A percentile compares a stretch with the other conserved stretches of the same genome.
These are phyloP conservation scores for Populus tomentosa DNA, from an alignment of 441 rosid species.

Conservation along the genomic window DNA sequence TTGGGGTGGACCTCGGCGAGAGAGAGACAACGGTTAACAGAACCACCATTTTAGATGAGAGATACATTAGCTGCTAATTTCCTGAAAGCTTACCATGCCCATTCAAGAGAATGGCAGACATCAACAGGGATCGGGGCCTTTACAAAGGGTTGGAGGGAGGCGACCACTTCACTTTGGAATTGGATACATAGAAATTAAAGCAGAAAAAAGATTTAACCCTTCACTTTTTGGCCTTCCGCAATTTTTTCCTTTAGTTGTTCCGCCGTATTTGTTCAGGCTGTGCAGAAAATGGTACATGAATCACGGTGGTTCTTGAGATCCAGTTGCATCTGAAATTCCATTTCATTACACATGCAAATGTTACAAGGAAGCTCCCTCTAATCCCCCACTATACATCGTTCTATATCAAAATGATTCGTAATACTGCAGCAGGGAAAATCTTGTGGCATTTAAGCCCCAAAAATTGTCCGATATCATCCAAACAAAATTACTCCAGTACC, in stretches of 20 bases:
- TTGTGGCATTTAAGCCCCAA: background rate
- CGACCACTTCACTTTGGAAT: too few species aligned
- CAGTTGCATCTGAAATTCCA: background rate
- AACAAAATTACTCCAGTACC: background rate
- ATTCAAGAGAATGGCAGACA: conserved; percentile 22
- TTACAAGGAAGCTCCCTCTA: background rate
- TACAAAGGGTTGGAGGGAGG: too few species aligned
- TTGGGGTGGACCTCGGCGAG: background rate
- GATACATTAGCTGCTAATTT: conserved; percentile 44
- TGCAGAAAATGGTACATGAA: background rate
- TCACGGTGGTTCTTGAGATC: background rate
- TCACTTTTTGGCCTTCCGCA: background rate
- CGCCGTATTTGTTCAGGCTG: background rate
- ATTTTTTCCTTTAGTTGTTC: background rate
- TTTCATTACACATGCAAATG: background rate
- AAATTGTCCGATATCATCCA: background rate
- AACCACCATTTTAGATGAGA: conserved; percentile 16
- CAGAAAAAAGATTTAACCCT: background rate
- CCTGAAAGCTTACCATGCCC: conserved; percentile 60
- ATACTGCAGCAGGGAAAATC: background rate
- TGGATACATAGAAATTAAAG: background rate
- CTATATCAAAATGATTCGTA: background rate
- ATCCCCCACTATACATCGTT: background rate
- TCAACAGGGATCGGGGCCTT: background rate
- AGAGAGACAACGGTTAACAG: background rate